A percentile compares a stretch with the other conserved stretches of the same genome.
phyloP scores from a whole-genome alignment of 1,284 basidiomycete genomes.

The Phenoliferia sp. region DNA sequence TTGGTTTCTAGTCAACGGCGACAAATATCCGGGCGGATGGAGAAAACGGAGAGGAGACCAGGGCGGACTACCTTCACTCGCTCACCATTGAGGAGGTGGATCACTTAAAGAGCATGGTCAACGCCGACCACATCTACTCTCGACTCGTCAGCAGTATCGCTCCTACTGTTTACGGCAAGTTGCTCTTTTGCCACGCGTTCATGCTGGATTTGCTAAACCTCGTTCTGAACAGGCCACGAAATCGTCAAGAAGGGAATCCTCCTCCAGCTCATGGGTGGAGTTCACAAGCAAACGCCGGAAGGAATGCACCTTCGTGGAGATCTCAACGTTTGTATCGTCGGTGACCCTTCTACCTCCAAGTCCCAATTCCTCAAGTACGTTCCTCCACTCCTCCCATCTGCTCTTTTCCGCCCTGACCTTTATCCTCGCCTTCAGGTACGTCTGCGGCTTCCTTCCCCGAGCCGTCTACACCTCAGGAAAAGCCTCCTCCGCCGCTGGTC shows the following conservation, averaged over 20 bases:
- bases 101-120: conserved; percentile 89
- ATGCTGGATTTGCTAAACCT: too few species aligned
- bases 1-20: conserved; percentile 53
- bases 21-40: conserved; percentile 84
- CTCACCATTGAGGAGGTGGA: conserved; percentile 92
- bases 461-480: conserved; percentile 99
- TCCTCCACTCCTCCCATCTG: not conserved
- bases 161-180: conserved; percentile 82
- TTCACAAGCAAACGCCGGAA: conserved; percentile 93
- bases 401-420: conserved; percentile 8
- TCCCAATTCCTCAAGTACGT: conserved; percentile 96
- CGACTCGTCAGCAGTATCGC: conserved; percentile 91
- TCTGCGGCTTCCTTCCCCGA: conserved; percentile 97
- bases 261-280: conserved; percentile 98
- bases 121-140: conserved; percentile 88
- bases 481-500: conserved; percentile 96
- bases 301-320: conserved; percentile 97
- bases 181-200: not conserved
- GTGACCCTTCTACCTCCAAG: conserved; percentile 94
- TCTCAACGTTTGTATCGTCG: conserved; percentile 97
- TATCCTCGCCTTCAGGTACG: conserved; percentile 59
- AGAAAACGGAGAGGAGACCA: conserved; percentile 60
- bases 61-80: conserved; percentile 65
- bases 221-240: conserved; percentile 68
- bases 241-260: conserved; percentile 97